phyloP scores from a whole-genome alignment of 2,329 filamentous ascomycete genomes.

The Sclerotinia nivalis region DNA sequence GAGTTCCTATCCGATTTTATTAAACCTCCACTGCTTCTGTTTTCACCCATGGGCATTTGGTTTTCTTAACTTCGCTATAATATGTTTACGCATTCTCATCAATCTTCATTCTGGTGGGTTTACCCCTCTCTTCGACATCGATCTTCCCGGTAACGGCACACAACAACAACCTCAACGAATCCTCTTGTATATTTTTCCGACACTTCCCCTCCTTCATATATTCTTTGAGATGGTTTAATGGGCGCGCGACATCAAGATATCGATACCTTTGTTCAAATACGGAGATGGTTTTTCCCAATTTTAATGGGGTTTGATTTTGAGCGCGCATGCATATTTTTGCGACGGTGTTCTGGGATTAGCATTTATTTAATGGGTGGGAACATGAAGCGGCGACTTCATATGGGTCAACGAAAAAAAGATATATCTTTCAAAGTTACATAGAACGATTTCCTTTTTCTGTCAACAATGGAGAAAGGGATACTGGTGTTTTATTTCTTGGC shows the following conservation, averaged over 20 bases:
- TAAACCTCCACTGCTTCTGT: slow-evolving; percentile 34
- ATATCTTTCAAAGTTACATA: slow-evolving; percentile 39
- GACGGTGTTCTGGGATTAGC: slow-evolving; percentile 40
- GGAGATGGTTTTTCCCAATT: slow-evolving; percentile 37
- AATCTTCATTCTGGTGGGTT: slow-evolving; percentile 38
- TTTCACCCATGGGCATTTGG: slow-evolving; percentile 30
- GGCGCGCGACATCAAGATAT: slow-evolving; percentile 40
- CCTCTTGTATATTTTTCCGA: slow-evolving; percentile 41
- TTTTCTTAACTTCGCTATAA: slow-evolving; percentile 35
- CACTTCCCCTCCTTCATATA: slow-evolving; percentile 30
- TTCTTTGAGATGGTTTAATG: slow-evolving; percentile 39
- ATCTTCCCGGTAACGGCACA: slow-evolving; percentile 37
- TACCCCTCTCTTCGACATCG: slow-evolving; percentile 38
- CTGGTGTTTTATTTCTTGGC: slow-evolving; percentile 36
- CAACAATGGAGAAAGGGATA: slow-evolving; percentile 31
- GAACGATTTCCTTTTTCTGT: slow-evolving; percentile 40
- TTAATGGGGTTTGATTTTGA: slow-evolving; percentile 39
- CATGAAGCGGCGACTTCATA: slow-evolving; percentile 42
- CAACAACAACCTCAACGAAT: slow-evolving; percentile 39
- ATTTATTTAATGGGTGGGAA: slow-evolving; percentile 38
- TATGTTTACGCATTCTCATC: slow-evolving; percentile 38
- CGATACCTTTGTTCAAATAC: slow-evolving; percentile 42
- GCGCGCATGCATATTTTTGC: slow-evolving; percentile 41
- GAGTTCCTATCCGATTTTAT: slow-evolving; percentile 35
- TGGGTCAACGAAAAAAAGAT: slow-evolving; percentile 40